Evolutionary conservation across 345 rosid species (phyloP).

Genomic region (Salix koriyanagi): DNA sequence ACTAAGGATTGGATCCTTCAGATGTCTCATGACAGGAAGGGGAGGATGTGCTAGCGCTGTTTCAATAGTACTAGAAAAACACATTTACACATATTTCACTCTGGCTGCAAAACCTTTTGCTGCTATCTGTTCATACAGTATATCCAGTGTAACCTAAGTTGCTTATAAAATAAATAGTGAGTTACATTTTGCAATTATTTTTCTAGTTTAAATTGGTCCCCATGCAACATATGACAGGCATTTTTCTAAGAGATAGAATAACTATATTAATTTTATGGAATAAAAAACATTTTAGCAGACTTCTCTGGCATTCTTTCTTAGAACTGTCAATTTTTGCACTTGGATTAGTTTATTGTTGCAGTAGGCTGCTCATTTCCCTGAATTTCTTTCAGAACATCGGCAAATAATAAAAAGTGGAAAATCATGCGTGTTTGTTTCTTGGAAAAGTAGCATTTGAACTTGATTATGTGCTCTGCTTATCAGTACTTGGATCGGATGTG

Average conservation of each 20-base stretch:
- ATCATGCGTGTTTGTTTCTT: background rate
- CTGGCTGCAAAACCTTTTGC: background rate
- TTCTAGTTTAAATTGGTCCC: background rate
- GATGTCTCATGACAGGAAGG: background rate
- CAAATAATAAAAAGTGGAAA: background rate
- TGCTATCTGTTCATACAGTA: background rate
- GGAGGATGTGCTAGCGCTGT: background rate
- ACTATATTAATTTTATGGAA: background rate
- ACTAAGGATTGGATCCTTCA: background rate
- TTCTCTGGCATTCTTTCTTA: background rate
- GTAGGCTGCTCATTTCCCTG: background rate
- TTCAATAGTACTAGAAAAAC: background rate
- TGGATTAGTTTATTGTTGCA: background rate
- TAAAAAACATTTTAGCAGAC: background rate
- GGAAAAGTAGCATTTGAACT: background rate
- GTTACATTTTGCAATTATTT: background rate
- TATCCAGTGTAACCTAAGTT: background rate
- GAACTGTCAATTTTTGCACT: background rate
- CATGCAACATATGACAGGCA: background rate
- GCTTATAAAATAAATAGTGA: background rate
- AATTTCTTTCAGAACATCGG: background rate
- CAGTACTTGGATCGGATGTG: constrained; percentile 88
- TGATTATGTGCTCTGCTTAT: background rate
- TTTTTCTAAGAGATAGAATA: background rate
- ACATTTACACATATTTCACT: background rate